Evolutionary conservation across 2,329 filamentous ascomycete species (phyloP).

Genomic region (Colletotrichum scovillei): DNA sequence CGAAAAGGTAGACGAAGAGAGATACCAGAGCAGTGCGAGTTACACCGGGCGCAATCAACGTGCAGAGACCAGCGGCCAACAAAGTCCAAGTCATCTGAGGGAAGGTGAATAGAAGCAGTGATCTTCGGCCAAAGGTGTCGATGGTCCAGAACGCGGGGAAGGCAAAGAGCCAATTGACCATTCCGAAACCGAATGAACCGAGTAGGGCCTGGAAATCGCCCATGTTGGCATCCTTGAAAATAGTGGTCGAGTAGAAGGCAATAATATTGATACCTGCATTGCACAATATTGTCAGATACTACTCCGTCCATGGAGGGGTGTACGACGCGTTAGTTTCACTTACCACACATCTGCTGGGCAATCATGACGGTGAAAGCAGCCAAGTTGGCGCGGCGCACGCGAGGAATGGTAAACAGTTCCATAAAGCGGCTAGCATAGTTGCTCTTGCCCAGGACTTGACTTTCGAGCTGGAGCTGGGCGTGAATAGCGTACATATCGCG

Average conservation of each 20-base stretch:
- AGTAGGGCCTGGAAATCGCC: slow-evolving; percentile 62
- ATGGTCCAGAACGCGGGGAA: slow-evolving; percentile 67
- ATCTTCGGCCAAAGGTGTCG: slow-evolving; percentile 62
- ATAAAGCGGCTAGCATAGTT: slow-evolving; percentile 72
- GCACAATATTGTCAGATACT: neutral
- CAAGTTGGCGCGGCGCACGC: slow-evolving; percentile 77
- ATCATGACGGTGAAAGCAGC: slow-evolving; percentile 87
- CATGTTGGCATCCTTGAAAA: slow-evolving; percentile 69
- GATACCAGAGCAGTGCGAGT: slow-evolving; percentile 59
- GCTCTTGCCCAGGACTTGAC: slow-evolving; percentile 58
- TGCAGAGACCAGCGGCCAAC: slow-evolving; percentile 66
- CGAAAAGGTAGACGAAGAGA: slow-evolving; percentile 49
- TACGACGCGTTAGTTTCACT: slow-evolving; percentile 21
- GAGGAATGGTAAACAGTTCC: slow-evolving; percentile 76
- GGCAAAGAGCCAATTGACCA: slow-evolving; percentile 71
- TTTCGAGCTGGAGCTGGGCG: slow-evolving; percentile 72
- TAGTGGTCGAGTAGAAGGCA: slow-evolving; percentile 78
- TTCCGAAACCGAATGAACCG: slow-evolving; percentile 59
- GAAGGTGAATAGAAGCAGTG: slow-evolving; percentile 67
- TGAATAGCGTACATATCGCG: slow-evolving; percentile 74
- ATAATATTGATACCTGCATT: slow-evolving; percentile 74
- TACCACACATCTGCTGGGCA: slow-evolving; percentile 75
- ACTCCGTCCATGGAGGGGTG: neutral
- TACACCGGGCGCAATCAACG: slow-evolving; percentile 52
- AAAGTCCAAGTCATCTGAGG: slow-evolving; percentile 70